Evolutionary conservation across 2,329 filamentous ascomycete species (phyloP), one percentile per base, ranked within the genome.

Genomic region (Ambrosiella cleistominuta): DNA sequence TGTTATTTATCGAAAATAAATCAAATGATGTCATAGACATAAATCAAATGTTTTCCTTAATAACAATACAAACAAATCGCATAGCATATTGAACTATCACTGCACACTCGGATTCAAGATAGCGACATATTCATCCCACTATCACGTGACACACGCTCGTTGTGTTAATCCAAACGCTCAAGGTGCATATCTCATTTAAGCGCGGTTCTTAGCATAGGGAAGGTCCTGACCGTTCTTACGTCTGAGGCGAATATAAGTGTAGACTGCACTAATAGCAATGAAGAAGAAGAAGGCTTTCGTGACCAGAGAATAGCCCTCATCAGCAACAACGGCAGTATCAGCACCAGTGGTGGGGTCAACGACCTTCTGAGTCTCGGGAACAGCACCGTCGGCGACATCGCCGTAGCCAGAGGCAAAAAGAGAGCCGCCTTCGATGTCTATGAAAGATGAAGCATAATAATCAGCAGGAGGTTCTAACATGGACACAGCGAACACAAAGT

Each of bases 271-370:
- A 15, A 61, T 56, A 50, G 58, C 58, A 47, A 61, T 51, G 51
- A 54, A 38, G 50, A 61, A 56, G 49, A 61, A 59, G 36, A 61
- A 39, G 36, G 54, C 36, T 49, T 61, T 61, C 51, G 54, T 55
- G 35, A 40, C 51, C 44, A 53, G 12, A 27, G 59, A 61, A 53
- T 61, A 61, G 19, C 59, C 53, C 27, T 57, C 40, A 35, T 40
- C 56, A 44, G 17, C 52, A 44, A 42, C 56, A 44, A 44, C 52
- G 13, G 27, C 38, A 19, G 37, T 35, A 9, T 54, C 37, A 27
- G 45, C 44, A 27, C 55, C 55, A 42, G 53, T 53, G 17, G 56
- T 57, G 39, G 45, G 44, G 39, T 61, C 52, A 37, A 17, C 13
- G 40, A 39, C 47, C 59, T 61, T 58, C n/a, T 56, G 47, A 38